phyloP scores from a whole-genome alignment of 805 yeast genomes.

The Yamadazyma philogaea region DNA sequence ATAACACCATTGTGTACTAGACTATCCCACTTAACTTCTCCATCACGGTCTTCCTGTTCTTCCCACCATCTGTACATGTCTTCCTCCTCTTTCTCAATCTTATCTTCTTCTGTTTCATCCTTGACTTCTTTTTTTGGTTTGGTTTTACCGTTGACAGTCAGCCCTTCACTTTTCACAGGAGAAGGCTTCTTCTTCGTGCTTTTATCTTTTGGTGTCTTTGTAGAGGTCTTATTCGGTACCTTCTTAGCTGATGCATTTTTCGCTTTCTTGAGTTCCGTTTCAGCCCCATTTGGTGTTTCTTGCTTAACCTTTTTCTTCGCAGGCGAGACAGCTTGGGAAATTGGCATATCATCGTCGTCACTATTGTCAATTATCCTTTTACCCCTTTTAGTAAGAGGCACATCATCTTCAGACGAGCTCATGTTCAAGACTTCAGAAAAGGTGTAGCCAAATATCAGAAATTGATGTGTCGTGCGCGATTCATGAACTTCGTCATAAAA shows the following conservation, averaged over 20 bases:
- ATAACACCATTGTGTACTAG: conserved; percentile 87
- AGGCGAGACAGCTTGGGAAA: conserved; percentile 10
- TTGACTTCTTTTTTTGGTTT: background rate
- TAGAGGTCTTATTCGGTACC: conserved; percentile 2
- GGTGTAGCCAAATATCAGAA: background rate
- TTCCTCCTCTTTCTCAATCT: conserved; percentile 36
- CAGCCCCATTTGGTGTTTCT: background rate
- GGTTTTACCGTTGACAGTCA: conserved; percentile 1
- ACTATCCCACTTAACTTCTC: conserved; percentile 79
- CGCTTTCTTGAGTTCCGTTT: conserved; percentile 1
- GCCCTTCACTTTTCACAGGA: too few species aligned
- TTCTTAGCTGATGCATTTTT: conserved; percentile 4
- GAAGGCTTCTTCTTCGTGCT: conserved; percentile 8
- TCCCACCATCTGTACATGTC: conserved; percentile 66
- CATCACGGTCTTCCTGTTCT: conserved; percentile 83
- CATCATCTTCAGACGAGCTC: conserved; percentile 25
- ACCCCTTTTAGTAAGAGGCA: conserved; percentile 18
- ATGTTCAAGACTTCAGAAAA: conserved; percentile 7
- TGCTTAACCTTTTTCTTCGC: conserved; percentile 7
- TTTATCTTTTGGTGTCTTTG: conserved; percentile 1
- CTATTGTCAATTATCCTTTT: conserved; percentile 13
- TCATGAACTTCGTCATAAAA: conserved; percentile 5
- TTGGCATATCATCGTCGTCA: conserved; percentile 15
- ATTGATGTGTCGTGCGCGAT: conserved; percentile 3
- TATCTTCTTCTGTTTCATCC: background rate